These are phyloP conservation scores for Tritrichomonas musculus DNA, from an alignment of 208 protist species.

Conservation along the genomic window DNA sequence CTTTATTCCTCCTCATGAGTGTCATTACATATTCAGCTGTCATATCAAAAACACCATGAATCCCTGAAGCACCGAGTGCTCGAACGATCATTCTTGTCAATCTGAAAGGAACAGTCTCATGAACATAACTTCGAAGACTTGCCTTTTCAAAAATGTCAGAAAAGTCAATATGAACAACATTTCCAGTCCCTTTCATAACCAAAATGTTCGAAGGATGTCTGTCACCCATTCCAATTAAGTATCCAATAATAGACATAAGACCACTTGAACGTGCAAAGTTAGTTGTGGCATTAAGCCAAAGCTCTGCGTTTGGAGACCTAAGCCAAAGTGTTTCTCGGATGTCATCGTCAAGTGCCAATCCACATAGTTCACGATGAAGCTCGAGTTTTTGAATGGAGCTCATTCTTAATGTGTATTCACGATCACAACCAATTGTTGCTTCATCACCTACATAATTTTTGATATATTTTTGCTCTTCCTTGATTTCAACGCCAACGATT, in stretches of 20 bases:
- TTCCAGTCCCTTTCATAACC: not conserved
- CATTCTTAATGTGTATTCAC: not conserved
- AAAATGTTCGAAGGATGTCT: slow-evolving; percentile 24
- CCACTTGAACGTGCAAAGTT: not conserved
- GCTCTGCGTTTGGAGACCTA: not conserved
- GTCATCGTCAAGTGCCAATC: not conserved
- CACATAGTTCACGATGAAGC: not conserved
- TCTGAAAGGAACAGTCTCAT: slow-evolving; percentile 33
- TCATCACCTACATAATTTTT: not conserved
- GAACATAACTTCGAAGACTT: not conserved
- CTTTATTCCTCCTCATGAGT: not conserved
- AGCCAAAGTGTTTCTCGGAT: not conserved
- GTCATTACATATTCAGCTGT: slow-evolving; percentile 8
- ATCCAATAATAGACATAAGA: not conserved
- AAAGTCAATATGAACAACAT: slow-evolving; percentile 31
- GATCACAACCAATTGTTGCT: not conserved
- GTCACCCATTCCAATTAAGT: slow-evolving; percentile 19
- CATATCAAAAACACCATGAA: not conserved
- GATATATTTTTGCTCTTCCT: not conserved
- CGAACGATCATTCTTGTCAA: slow-evolving; percentile 24
- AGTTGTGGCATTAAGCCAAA: not conserved
- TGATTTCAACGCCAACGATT: not conserved
- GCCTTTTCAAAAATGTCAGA: slow-evolving; percentile 46
- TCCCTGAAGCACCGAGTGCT: not conserved
- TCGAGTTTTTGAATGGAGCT: not conserved